Evolutionary conservation across 441 rosid genomes (phyloP).

Genomic region (Croton setiger): DNA sequence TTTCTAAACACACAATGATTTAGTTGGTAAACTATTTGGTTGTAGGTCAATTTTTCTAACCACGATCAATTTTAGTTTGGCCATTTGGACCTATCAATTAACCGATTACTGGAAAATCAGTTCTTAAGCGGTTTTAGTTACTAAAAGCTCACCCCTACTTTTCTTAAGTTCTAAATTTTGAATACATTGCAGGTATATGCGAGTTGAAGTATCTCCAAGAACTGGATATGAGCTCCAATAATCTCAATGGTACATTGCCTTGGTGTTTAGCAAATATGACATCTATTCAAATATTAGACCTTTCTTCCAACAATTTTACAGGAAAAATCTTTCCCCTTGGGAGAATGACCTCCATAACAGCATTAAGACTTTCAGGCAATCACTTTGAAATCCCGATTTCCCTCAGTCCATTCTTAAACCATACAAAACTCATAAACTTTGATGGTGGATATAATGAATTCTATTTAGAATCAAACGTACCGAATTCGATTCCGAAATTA

Average conservation of each 20-base stretch:
- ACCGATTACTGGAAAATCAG: too few relatives aligned
- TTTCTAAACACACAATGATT: too few relatives aligned
- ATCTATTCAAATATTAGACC: background rate
- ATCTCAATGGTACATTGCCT: conserved; percentile 12
- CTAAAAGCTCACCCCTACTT: too few relatives aligned
- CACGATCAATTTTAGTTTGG: too few relatives aligned
- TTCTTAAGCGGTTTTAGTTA: too few relatives aligned
- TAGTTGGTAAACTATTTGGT: too few relatives aligned
- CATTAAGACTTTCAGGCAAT: conserved; percentile 4
- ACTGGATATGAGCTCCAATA: background rate
- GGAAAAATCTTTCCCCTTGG: conserved; percentile 19
- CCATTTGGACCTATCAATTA: too few relatives aligned
- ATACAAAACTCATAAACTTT: conserved; percentile 21
- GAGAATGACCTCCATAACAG: conserved; percentile 7
- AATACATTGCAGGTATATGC: conserved; percentile 16
- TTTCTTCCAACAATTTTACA: conserved; percentile 12
- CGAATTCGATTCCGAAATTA: conserved; percentile 15
- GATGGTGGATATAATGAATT: background rate
- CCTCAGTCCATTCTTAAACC: conserved; percentile 24
- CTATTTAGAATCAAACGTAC: conserved; percentile 3
- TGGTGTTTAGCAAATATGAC: conserved; percentile 23
- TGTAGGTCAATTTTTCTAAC: too few relatives aligned
- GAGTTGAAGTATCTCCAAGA: conserved; percentile 4
- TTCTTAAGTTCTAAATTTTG: background rate
- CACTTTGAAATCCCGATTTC: conserved; percentile 23